Conservation (phyloP, 2,329 filamentous ascomycete genomes). For the Sarocladium kiliense region DNA sequence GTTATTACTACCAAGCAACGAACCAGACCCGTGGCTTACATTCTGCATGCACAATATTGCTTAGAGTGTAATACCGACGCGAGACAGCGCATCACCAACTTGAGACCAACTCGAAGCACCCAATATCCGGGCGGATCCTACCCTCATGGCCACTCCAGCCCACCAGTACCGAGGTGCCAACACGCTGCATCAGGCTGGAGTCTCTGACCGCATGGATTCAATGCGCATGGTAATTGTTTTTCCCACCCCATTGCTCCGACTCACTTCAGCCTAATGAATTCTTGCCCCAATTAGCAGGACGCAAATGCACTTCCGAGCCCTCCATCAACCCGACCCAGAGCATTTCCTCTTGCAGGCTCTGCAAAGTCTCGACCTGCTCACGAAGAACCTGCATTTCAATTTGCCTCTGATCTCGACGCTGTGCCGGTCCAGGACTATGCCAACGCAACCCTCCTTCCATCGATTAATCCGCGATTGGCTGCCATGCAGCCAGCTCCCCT, state of each 20-base stretch:
- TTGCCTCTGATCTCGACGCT: not conserved
- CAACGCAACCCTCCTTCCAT: not conserved
- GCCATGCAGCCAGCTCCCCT: not conserved
- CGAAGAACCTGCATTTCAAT: not conserved
- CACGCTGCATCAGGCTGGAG: not conserved
- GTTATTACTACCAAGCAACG: not conserved
- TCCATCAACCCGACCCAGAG: not conserved
- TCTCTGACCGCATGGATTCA: not conserved
- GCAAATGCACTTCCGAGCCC: not conserved
- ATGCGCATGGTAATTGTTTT: constrained; percentile 3
- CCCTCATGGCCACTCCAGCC: not conserved
- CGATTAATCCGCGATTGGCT: not conserved
- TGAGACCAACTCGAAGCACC: not conserved
- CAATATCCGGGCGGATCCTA: not conserved
- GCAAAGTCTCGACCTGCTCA: not conserved
- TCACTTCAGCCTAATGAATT: not conserved
- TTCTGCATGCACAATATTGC: not conserved
- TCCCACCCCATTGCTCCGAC: not conserved
- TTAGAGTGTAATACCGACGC: not conserved
- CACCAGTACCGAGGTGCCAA: constrained; percentile 1
- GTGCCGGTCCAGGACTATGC: not conserved
- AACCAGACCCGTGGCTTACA: not conserved
- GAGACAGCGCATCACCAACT: not conserved
- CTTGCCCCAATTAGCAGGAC: not conserved
- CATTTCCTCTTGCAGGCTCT: not conserved